Conservation (phyloP, 257 asterid species). For the Petunia axillaris region DNA sequence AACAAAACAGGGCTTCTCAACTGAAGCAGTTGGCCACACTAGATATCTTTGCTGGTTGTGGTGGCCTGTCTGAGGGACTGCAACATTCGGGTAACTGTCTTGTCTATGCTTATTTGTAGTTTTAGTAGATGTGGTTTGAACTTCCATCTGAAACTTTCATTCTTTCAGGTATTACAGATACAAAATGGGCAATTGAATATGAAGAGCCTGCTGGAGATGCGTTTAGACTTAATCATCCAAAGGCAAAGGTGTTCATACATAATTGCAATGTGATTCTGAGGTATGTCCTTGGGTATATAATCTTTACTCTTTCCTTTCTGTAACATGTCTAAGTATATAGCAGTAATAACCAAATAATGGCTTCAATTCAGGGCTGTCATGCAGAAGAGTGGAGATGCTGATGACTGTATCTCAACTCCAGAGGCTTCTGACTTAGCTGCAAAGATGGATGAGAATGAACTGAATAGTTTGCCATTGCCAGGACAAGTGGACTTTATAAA, state of each 20-base stretch:
- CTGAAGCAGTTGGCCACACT: conserved; percentile 59
- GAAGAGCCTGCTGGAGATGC: conserved; percentile 95
- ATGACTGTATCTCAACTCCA: conserved; percentile 84
- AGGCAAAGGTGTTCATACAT: conserved; percentile 67
- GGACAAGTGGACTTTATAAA: conserved; percentile 96
- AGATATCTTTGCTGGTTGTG: conserved; percentile 97
- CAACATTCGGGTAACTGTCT: conserved; percentile 60
- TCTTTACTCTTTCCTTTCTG: conserved; percentile 16
- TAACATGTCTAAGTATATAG: conserved; percentile 7
- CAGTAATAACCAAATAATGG: conserved; percentile 25
- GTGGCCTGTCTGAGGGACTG: conserved; percentile 93
- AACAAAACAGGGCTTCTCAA: conserved; percentile 39
- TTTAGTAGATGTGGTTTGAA: not conserved
- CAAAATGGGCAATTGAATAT: conserved; percentile 98
- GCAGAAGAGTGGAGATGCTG: conserved; percentile 87
- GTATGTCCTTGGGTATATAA: conserved; percentile 36
- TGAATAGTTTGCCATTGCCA: conserved; percentile 77
- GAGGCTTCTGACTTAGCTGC: conserved; percentile 89
- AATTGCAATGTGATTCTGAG: conserved; percentile 92
- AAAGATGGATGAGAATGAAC: conserved; percentile 52
- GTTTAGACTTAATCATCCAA: conserved; percentile 88
- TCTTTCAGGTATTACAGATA: conserved; percentile 59
- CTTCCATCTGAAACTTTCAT: not conserved
- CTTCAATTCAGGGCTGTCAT: conserved; percentile 76
- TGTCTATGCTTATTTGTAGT: not conserved